These are phyloP conservation scores for bread wheat (Triticum aestivum) DNA, from an alignment of 176 grass and related monocot genomes.

Conservation along the genomic window IWGSC_CS_RefSeq_v2.1 NC_057805.1:400577649-400578148, in stretches of 20 bases:
- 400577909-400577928: slow-evolving; percentile 32
- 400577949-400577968: slow-evolving; percentile 41
- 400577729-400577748: slow-evolving; percentile 65
- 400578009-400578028: slow-evolving; percentile 46
- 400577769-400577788: slow-evolving; percentile 39
- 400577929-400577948: slow-evolving; percentile 60
- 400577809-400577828: slow-evolving; percentile 65
- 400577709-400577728: slow-evolving; percentile 69
- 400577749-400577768: slow-evolving; percentile 57
- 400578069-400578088: slow-evolving; percentile 23
- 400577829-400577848: slow-evolving; percentile 52
- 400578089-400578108: slow-evolving; percentile 7
- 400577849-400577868: slow-evolving; percentile 52
- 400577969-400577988: slow-evolving; percentile 49
- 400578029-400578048: slow-evolving; percentile 21
- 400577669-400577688: slow-evolving; percentile 25
- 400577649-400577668: slow-evolving; percentile 39
- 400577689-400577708: slow-evolving; percentile 32
- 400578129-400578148: slow-evolving; percentile 14
- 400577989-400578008: slow-evolving; percentile 65
- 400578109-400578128: neutral
- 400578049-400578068: neutral
- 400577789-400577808: slow-evolving; percentile 56
- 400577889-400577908: slow-evolving; percentile 50
- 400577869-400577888: slow-evolving; percentile 52